Percentiles rank a stretch among this genome's conserved stretches.
phyloP scores from a whole-genome alignment of 495 filamentous ascomycete species.

The Penicillium atrosanguineum region DNA sequence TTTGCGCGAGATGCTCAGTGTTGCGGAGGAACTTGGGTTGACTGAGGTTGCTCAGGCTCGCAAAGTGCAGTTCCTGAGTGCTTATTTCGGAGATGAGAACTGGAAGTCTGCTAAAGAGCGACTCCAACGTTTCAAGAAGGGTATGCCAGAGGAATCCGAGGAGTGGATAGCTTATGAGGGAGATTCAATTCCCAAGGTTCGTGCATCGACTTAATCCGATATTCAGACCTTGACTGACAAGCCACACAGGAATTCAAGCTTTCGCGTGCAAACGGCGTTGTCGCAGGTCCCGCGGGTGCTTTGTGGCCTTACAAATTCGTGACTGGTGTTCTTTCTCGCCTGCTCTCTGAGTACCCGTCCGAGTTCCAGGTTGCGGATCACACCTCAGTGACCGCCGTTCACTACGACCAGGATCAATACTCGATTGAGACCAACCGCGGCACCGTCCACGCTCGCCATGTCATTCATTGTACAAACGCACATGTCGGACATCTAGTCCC shows the following conservation, averaged over 20 bases:
- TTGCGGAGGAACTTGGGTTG: slow-evolving; percentile 30
- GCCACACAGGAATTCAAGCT: slow-evolving; percentile 35
- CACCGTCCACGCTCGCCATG: slow-evolving; percentile 50
- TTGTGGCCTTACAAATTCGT: slow-evolving; percentile 84
- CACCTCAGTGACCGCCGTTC: slow-evolving; percentile 58
- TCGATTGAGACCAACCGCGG: slow-evolving; percentile 63
- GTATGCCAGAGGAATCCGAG: slow-evolving; percentile 28
- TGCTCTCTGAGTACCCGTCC: slow-evolving; percentile 38
- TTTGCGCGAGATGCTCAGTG: slow-evolving; percentile 28
- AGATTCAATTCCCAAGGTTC: slow-evolving; percentile 24
- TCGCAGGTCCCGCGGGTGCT: slow-evolving; percentile 45
- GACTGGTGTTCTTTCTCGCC: slow-evolving; percentile 56
- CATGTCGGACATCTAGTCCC: slow-evolving; percentile 74
- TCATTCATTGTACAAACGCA: slow-evolving; percentile 77
- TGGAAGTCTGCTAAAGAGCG: slow-evolving; percentile 24
- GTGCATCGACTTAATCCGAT: background rate
- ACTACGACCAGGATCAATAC: slow-evolving; percentile 10
- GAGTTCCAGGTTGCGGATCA: slow-evolving; percentile 71
- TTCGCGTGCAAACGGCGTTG: slow-evolving; percentile 40
- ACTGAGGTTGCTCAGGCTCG: slow-evolving; percentile 24
- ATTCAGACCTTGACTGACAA: background rate
- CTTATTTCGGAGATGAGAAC: slow-evolving; percentile 26
- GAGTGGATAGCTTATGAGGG: slow-evolving; percentile 29
- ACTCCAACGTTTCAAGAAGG: slow-evolving; percentile 26
- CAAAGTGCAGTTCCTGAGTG: slow-evolving; percentile 33